These are phyloP conservation scores for Halophytophthora polymorphica DNA, from an alignment of 352 stramenopile genomes.

Conservation along the genomic window DNA sequence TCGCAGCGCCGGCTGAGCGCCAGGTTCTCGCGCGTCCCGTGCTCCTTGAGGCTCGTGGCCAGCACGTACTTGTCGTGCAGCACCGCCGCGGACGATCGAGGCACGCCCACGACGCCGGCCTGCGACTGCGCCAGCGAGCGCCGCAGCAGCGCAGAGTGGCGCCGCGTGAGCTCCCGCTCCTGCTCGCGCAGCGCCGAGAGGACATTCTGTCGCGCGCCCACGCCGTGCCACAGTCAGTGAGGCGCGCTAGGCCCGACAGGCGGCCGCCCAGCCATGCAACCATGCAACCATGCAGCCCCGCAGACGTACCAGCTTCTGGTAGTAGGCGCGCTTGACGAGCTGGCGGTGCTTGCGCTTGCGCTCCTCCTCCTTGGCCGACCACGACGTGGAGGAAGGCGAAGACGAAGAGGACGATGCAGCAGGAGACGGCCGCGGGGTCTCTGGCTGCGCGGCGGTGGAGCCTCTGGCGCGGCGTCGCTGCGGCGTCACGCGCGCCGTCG, in stretches of 20 bases:
- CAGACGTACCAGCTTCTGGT: conserved; percentile 26
- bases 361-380: conserved; percentile 16
- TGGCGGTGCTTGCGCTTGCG: conserved; percentile 30
- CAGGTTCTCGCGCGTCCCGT: conserved; percentile 26
- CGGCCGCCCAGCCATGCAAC: too few species aligned
- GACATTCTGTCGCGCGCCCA: conserved; percentile 16
- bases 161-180: conserved; percentile 21
- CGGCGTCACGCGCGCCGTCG: too few species aligned
- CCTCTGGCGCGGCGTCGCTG: too few species aligned
- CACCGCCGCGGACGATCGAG: background rate
- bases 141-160: conserved; percentile 28
- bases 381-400: conserved; percentile 3
- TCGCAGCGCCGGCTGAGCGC: conserved; percentile 18
- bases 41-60: conserved; percentile 27
- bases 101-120: conserved; percentile 7
- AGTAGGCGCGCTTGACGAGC: conserved; percentile 30
- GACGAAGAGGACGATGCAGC: conserved; percentile 4
- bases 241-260: too few species aligned
- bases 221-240: background rate
- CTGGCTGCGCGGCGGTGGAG: too few species aligned
- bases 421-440: background rate
- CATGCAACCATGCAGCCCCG: background rate
- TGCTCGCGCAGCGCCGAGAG: conserved; percentile 29
- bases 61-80: conserved; percentile 24
- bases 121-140: conserved; percentile 7